Evolutionary conservation across 164 flowering plant genomes (phyloP), one percentile per base, ranked within the genome.

Genomic region (Houttuynia cordata): DNA sequence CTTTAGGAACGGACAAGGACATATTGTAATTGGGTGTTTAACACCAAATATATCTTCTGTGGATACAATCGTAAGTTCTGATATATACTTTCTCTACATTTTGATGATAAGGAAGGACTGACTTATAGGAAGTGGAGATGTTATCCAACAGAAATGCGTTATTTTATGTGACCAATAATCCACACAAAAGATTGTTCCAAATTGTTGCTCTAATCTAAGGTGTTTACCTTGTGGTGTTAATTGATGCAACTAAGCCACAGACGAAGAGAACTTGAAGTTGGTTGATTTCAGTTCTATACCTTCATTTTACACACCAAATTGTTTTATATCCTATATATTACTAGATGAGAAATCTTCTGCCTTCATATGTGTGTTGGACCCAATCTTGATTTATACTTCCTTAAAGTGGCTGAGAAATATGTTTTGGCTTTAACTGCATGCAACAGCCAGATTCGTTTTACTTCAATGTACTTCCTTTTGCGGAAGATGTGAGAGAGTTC

Each of bases 401-500:
- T 12, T 45, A 45, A 45, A 45, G 3, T 45, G 49, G 49, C 5
- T 12, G 49, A 45, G 49, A 47, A 25, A 17, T 18, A 60, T 24
- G 24, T 24, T 23, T 54, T 34, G 2, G 3, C 18, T 23, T 54
- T n/a, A n/a, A n/a, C n/a, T 30, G 37, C 23, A 0, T 55, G 24
- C 14, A 39, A 67, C 82, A 90, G 99, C 84, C 97, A 59, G 99
- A 86, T 81, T 88, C 91, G 9, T 90, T 90, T 68, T 93, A 76
- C 81, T 91, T 93, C 81, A 93, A 93, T 67, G 83, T 84, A 39
- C 96, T 93, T 68, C 99, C 97, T 47, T 93, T 90, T 64, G 88
- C 87, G 45, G 99, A 93, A 75, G 97, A 93, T 83, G 81, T 93
- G 54, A 80, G 99, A 59, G 99, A 93, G 71, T 93, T 88, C 75